These are phyloP conservation scores for Glycine latifolia DNA, from an alignment of 306 rosid species.

Conservation along the genomic window DNA sequence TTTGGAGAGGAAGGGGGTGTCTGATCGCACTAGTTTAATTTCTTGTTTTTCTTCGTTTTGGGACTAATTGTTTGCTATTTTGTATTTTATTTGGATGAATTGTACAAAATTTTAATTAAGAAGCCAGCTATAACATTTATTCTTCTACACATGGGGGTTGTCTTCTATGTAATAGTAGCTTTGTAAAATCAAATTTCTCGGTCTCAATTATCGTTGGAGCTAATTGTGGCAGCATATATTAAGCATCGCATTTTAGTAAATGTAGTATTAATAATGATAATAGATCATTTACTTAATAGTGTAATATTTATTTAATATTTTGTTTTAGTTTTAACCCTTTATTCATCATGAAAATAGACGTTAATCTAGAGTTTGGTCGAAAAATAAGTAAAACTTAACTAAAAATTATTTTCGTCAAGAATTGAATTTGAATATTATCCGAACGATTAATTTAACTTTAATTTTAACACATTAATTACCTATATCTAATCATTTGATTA, in stretches of 20 bases:
- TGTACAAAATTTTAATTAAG: conserved; percentile 47
- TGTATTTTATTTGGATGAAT: conserved; percentile 12
- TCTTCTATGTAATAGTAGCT: neutral
- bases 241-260: neutral
- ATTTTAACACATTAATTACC: no score
- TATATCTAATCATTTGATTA: no score
- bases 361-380: no score
- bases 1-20: neutral
- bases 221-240: neutral
- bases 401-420: no score
- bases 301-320: neutral
- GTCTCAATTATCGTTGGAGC: conserved; percentile 18
- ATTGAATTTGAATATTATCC: no score
- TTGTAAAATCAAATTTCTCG: conserved; percentile 17
- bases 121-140: conserved; percentile 8
- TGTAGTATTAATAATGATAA: neutral
- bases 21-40: neutral
- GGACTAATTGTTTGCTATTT: conserved; percentile 47
- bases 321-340: no score
- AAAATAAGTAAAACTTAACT: no score
- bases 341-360: no score
- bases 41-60: neutral
- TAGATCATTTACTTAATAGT: neutral
- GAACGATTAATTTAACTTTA: no score
- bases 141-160: conserved; percentile 19